A percentile compares a stretch with the other conserved stretches of the same genome.
phyloP scores from a whole-genome alignment of 2,329 filamentous ascomycete species.

The Stemphylium beticola region DNA sequence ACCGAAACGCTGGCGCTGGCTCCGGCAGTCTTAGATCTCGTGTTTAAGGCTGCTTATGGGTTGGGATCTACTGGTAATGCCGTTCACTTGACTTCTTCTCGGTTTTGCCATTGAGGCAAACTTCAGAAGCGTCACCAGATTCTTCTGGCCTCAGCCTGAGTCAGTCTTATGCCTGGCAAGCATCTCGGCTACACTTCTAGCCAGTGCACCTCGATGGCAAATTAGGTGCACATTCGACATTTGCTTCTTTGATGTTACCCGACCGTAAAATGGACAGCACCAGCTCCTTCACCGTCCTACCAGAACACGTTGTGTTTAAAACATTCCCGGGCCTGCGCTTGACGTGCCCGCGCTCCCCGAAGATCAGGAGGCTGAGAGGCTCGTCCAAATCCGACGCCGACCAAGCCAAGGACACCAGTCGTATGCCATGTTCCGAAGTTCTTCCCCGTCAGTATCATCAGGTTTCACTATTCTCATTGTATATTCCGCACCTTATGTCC shows the following conservation, averaged over 20 bases:
- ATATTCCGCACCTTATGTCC: background rate
- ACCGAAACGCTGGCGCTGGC: conserved; percentile 8
- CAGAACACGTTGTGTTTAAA: background rate
- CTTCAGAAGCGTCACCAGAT: background rate
- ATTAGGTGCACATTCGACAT: background rate
- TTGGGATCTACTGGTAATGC: background rate
- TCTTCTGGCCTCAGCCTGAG: background rate
- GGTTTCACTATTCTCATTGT: background rate
- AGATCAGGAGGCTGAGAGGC: background rate
- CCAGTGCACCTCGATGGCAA: background rate
- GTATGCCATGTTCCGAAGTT: conserved; percentile 1
- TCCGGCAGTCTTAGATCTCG: conserved; percentile 17
- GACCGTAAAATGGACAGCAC: no score
- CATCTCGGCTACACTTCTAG: background rate
- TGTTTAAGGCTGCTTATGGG: conserved; percentile 4
- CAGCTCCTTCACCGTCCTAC: background rate
- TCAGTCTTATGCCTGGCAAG: background rate
- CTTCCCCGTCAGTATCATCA: background rate
- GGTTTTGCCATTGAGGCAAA: background rate
- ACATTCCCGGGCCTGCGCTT: background rate
- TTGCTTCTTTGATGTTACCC: background rate
- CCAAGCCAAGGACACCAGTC: conserved; percentile 3
- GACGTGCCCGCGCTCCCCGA: background rate
- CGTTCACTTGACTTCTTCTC: conserved; percentile 3
- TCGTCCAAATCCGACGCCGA: background rate